Percentiles rank a stretch among this genome's conserved stretches.
phyloP scores from a whole-genome alignment of 1,139 yeast species.

The Yamadazyma atmosphaerica region DNA sequence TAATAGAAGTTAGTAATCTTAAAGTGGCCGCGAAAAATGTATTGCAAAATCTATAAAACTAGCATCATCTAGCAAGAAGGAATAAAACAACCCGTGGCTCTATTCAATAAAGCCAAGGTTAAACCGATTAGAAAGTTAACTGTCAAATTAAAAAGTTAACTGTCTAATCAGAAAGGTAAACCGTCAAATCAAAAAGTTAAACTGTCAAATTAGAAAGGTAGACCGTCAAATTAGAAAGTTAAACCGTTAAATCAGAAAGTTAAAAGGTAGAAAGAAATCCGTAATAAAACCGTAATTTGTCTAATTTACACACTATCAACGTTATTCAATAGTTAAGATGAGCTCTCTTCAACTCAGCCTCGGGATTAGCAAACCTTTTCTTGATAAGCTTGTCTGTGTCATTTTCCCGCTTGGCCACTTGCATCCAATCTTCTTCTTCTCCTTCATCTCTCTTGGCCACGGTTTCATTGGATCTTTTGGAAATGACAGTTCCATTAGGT shows the following conservation, averaged over 20 bases:
- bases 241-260: too few species aligned
- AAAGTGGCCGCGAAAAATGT: background rate
- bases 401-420: constrained; percentile 5
- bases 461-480: background rate
- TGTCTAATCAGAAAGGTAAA: too few species aligned
- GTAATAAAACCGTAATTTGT: too few species aligned
- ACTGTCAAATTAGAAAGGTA: too few species aligned
- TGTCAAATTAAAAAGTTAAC: background rate
- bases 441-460: constrained; percentile 4
- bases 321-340: constrained; percentile 2
- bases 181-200: too few species aligned
- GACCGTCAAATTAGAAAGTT: too few species aligned
- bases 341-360: constrained; percentile 3
- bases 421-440: too few species aligned
- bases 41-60: background rate
- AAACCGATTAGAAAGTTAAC: too few species aligned
- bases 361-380: constrained; percentile 7
- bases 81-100: background rate
- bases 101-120: background rate
- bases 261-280: background rate
- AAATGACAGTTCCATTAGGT: background rate
- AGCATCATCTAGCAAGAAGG: background rate
- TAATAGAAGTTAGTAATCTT: too few species aligned
- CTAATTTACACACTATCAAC: too few species aligned
- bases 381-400: constrained; percentile 7